phyloP scores from a whole-genome alignment of 2,329 filamentous ascomycete genomes.

The Fusarium avenaceum region DNA sequence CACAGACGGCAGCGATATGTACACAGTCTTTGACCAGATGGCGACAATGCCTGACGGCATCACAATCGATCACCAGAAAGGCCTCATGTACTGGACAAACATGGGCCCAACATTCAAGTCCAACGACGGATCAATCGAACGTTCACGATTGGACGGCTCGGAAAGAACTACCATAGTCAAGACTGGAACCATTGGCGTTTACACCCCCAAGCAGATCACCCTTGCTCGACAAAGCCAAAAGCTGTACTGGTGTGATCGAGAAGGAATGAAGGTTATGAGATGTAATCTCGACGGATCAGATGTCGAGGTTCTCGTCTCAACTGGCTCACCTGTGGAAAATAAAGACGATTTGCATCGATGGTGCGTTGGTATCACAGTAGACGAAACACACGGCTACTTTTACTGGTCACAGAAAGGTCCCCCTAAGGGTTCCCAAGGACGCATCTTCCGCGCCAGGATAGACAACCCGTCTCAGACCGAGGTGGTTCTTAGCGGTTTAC shows the following conservation, averaged over 20 bases:
- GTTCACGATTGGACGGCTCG: slow-evolving; percentile 4
- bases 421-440: neutral
- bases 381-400: neutral
- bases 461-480: neutral
- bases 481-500: neutral
- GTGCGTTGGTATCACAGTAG: neutral
- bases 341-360: neutral
- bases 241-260: slow-evolving; percentile 22
- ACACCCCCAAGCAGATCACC: neutral
- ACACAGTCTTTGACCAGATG: slow-evolving; percentile 4
- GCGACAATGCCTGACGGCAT: slow-evolving; percentile 14
- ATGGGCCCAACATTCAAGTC: slow-evolving; percentile 9
- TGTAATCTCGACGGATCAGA: slow-evolving; percentile 4
- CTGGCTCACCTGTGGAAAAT: neutral
- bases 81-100: slow-evolving; percentile 20
- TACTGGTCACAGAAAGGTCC: slow-evolving; percentile 17
- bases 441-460: slow-evolving; percentile 1
- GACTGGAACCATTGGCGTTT: neutral
- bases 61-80: neutral
- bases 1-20: slow-evolving; percentile 2
- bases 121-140: slow-evolving; percentile 10
- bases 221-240: neutral
- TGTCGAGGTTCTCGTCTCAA: neutral
- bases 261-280: slow-evolving; percentile 18
- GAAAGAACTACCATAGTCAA: neutral